These are phyloP conservation scores for Podospora pseudopauciseta DNA, from an alignment of 495 filamentous ascomycete genomes.

Conservation along the genomic window DNA sequence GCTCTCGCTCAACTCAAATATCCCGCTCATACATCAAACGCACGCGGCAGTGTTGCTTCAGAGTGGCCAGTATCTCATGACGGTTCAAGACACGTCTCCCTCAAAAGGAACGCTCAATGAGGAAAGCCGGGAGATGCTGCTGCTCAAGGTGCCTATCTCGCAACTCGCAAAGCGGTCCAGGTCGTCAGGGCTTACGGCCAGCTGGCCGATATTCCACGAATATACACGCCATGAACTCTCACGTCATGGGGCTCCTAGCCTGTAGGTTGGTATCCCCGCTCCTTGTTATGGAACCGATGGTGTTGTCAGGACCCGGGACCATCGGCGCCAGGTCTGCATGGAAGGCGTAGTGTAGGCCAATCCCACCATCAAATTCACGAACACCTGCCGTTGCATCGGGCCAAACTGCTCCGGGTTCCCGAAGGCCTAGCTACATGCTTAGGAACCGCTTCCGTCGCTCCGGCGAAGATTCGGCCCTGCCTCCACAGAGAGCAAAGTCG, in stretches of 20 bases:
- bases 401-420: neutral
- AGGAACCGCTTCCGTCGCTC: conserved; percentile 1
- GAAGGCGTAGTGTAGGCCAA: neutral
- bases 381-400: neutral
- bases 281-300: conserved; percentile 1
- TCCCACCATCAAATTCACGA: neutral
- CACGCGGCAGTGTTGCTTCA: neutral
- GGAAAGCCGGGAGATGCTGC: conserved; percentile 2
- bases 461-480: neutral
- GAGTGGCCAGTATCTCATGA: neutral
- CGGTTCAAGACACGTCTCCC: neutral
- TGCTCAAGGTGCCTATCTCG: neutral
- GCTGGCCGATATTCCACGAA: neutral
- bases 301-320: neutral
- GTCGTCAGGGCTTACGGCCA: neutral
- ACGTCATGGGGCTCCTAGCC: neutral
- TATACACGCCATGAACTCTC: neutral
- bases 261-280: neutral
- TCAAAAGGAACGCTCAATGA: conserved; percentile 1
- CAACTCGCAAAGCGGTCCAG: neutral
- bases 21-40: too few species aligned
- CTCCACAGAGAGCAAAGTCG: neutral
- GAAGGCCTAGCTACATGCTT: neutral
- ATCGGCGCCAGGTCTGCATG: neutral
- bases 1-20: neutral